Evolutionary conservation across 2,329 filamentous ascomycete genomes (phyloP), one percentile per base, ranked within the genome.

Genomic region (Macrophomina pseudophaseolina): DNA sequence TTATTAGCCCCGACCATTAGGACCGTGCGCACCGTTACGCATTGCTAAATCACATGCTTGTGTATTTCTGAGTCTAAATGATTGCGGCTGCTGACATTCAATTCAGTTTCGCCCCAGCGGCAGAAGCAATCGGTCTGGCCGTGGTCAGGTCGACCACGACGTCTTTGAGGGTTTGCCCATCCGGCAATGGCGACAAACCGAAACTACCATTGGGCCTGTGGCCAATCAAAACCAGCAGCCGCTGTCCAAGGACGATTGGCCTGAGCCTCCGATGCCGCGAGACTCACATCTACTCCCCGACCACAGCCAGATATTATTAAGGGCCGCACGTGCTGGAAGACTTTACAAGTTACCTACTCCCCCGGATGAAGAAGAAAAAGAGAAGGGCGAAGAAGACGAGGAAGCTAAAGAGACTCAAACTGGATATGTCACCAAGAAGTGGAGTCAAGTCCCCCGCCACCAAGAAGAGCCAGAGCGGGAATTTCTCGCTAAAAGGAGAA

Each of bases 211-310:
- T 74, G 88, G 88, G 70, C 89, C 92, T 63, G 87, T 87, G 12
- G 82, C 85, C 9, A 84, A 87, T 44, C 83, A 87, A 69, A 83
- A 81, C 38, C 83, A 81, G 38, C 75, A 88, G 69, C 42, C 65
- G 8, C 23, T 54, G 30, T 56, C 56, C 6, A 62, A 66, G 58
- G 87, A 91, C 75, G 83, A 87, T 63, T 94, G 91, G 87, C 89
- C 88, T 56, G 94, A 97, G 74, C 85, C 93, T 18, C 89, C 92
- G 52, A 94, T 97, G 92, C 94, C 94, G 46, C 91, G 91, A 72
- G 94, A 97, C 76, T 91, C 88, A 35, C 86, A 91, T 67, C 84
- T 97, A 38, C 83, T 97, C 9, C 87, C 91, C 0, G 86, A 90
- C 1, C 91, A 93, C 76, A 94, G 90, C 64, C 91, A 95, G 73